These are phyloP conservation scores for Tephrocybe sp. DNA, from an alignment of 768 basidiomycete species.

Conservation along the genomic window DNA sequence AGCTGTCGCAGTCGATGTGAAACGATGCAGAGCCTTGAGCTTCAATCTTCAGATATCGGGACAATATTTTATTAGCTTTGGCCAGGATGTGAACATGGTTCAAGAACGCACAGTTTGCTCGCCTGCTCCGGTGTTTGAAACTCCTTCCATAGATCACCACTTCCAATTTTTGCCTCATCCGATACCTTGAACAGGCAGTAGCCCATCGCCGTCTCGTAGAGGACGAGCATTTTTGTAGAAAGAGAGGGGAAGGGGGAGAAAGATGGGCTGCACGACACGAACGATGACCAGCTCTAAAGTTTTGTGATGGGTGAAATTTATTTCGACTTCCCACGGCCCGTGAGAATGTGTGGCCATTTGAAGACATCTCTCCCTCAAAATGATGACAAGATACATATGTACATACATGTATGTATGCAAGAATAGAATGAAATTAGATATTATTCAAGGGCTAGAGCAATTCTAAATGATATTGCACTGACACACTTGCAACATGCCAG, in stretches of 20 bases:
- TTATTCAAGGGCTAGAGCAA: too few relatives aligned
- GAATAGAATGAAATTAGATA: too few relatives aligned
- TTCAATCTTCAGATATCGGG: constrained; percentile 62
- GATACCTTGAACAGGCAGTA: constrained; percentile 98
- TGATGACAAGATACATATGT: too few relatives aligned
- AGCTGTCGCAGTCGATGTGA: constrained; percentile 93
- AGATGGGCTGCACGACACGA: background rate
- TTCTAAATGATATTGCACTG: too few relatives aligned
- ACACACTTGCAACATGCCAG: too few relatives aligned
- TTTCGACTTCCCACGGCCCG: constrained; percentile 30
- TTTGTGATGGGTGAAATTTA: constrained; percentile 20
- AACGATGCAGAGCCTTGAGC: constrained; percentile 93
- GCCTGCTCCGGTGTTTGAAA: constrained; percentile 93
- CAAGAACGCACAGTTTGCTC: constrained; percentile 76
- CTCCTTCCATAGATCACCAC: constrained; percentile 85
- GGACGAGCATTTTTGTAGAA: constrained; percentile 75
- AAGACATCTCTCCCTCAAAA: too few relatives aligned
- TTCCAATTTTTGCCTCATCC: constrained; percentile 83
- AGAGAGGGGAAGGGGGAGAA: background rate
- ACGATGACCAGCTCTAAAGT: constrained; percentile 4
- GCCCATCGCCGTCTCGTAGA: constrained; percentile 95
- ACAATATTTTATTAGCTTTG: background rate
- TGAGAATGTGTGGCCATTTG: constrained; percentile 24
- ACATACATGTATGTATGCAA: too few relatives aligned
- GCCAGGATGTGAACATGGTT: constrained; percentile 9